These are phyloP conservation scores for Termitomyces sp. DNA, from an alignment of 768 basidiomycete species.

Conservation along the genomic window DNA sequence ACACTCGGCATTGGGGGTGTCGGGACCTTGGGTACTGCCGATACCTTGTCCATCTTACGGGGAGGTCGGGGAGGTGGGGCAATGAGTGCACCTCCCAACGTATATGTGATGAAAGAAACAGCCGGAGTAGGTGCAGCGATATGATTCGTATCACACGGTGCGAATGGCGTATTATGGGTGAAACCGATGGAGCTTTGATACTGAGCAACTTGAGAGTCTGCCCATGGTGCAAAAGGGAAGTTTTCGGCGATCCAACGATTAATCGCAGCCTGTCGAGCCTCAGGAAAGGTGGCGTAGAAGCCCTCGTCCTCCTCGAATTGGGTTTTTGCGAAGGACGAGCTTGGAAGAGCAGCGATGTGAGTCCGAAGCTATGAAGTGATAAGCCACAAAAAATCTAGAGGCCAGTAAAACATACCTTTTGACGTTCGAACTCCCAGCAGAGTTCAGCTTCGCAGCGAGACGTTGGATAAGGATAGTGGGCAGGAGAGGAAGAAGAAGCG, in stretches of 20 bases:
- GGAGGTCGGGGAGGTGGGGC: background rate
- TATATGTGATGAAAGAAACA: background rate
- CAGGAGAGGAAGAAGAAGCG: background rate
- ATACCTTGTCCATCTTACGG: background rate
- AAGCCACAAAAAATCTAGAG: background rate
- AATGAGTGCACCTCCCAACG: background rate
- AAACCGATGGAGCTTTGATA: background rate
- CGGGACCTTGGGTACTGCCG: too few relatives aligned
- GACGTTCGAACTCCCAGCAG: conserved; percentile 7
- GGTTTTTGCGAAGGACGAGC: conserved; percentile 10
- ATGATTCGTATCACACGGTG: background rate
- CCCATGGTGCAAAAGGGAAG: background rate
- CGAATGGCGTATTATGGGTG: too few relatives aligned
- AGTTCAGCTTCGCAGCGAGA: conserved; percentile 5
- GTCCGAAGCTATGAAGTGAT: background rate
- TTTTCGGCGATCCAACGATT: conserved; percentile 9
- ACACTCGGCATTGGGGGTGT: background rate
- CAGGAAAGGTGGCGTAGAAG: conserved; percentile 15
- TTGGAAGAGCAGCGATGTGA: background rate
- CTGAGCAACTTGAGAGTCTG: background rate
- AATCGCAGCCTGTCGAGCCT: conserved; percentile 12
- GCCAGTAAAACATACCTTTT: background rate
- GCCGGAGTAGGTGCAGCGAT: background rate
- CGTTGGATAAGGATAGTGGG: background rate
- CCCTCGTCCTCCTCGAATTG: conserved; percentile 13